Evolutionary conservation across 352 stramenopile genomes (phyloP).

Genomic region (Pythium utonaiense): DNA sequence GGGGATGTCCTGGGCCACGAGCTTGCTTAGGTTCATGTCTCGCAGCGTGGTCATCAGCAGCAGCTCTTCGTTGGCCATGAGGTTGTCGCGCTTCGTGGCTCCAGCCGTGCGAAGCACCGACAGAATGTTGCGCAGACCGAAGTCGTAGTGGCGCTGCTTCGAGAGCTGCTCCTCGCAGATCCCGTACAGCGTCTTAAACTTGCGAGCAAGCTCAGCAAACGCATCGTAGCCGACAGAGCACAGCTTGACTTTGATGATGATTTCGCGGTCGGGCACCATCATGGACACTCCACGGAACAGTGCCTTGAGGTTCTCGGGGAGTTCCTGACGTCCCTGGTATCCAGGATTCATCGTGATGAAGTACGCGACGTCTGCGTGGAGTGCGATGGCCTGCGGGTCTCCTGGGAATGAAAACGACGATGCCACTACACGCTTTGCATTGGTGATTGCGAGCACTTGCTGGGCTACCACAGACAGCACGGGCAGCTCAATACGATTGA

Average conservation of each 20-base stretch:
- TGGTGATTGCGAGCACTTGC: conserved; percentile 88
- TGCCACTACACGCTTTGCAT: conserved; percentile 53
- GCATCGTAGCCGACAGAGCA: conserved; percentile 92
- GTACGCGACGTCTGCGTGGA: conserved; percentile 65
- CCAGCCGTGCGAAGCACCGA: conserved; percentile 84
- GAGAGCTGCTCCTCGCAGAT: conserved; percentile 90
- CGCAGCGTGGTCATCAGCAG: conserved; percentile 93
- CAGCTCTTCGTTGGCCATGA: conserved; percentile 89
- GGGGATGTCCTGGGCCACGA: conserved; percentile 97
- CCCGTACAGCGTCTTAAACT: conserved; percentile 90
- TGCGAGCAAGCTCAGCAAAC: conserved; percentile 85
- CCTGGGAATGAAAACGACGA: conserved; percentile 63
- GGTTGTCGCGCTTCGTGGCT: conserved; percentile 88
- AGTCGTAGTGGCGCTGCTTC: conserved; percentile 91
- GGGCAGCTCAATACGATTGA: conserved; percentile 89
- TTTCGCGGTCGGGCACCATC: conserved; percentile 92
- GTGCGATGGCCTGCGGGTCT: conserved; percentile 48
- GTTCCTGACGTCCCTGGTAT: conserved; percentile 93
- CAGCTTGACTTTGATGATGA: conserved; percentile 95
- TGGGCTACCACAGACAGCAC: conserved; percentile 92
- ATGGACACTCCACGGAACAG: conserved; percentile 87
- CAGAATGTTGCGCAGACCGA: conserved; percentile 87
- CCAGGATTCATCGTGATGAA: conserved; percentile 96
- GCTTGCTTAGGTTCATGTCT: conserved; percentile 98
- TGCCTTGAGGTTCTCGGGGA: conserved; percentile 98